A percentile compares a stretch with the other conserved stretches of the same genome.
Evolutionary conservation across 192 early-diverging fungal species (phyloP).

Genomic region (Gonapodya prolifera): DNA sequence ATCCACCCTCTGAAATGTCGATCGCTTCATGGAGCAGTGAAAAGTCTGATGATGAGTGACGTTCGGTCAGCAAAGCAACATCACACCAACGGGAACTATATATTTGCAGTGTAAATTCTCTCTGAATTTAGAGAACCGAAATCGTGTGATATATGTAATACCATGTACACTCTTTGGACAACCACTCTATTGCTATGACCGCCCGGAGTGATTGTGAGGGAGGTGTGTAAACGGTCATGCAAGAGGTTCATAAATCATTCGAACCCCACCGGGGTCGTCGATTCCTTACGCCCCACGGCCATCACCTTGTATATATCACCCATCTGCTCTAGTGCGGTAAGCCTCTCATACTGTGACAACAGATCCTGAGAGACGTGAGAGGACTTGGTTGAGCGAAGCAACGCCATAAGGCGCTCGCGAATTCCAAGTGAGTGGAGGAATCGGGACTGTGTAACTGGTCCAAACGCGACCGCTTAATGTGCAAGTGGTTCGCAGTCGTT

Average conservation of each 20-base stretch:
- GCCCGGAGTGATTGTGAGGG: no score
- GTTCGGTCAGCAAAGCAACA: not conserved
- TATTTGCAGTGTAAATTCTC: not conserved
- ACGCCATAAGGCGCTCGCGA: constrained; percentile 48
- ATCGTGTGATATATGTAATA: no score
- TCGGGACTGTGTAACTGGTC: constrained; percentile 66
- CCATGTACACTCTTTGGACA: no score
- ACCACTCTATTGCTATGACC: no score
- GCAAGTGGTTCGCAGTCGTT: constrained; percentile 12
- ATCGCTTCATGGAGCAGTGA: no score
- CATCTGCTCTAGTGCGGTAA: constrained; percentile 68
- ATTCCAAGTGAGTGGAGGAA: constrained; percentile 73
- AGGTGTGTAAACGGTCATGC: no score
- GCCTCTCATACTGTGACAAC: constrained; percentile 54
- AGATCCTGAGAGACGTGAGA: constrained; percentile 38
- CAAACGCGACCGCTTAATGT: constrained; percentile 42
- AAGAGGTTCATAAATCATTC: not conserved
- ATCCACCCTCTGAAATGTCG: no score
- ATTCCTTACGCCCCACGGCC: constrained; percentile 33
- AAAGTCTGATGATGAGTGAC: no score
- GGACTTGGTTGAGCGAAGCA: constrained; percentile 39
- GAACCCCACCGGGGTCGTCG: not conserved
- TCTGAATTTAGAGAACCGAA: no score
- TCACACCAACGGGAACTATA: not conserved
- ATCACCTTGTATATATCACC: constrained; percentile 77